A percentile compares a stretch with the other conserved stretches of the same genome.
Evolutionary conservation across 257 asterid species (phyloP).

Genomic region (Scutellaria minor): DNA sequence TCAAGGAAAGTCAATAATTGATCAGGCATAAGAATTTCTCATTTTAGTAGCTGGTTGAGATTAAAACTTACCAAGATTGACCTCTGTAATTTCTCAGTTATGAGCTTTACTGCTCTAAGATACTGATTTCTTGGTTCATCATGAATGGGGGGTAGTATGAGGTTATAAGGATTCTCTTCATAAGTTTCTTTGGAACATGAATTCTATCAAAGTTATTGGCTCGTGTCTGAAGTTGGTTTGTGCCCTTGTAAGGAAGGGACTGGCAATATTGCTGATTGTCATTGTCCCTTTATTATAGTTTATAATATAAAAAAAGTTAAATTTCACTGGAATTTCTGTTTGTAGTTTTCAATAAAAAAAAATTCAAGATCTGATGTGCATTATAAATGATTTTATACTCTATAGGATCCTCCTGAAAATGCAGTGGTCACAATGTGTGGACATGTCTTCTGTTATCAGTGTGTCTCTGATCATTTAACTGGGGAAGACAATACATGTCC

Average conservation of each 20-base stretch:
- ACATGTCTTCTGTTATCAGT: conserved; percentile 94
- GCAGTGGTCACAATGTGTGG: conserved; percentile 94
- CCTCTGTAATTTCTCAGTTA: neutral
- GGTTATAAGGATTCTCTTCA: neutral
- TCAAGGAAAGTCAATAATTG: neutral
- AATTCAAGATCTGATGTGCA: conserved; percentile 25
- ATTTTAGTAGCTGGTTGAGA: neutral
- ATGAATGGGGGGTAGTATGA: conserved; percentile 11
- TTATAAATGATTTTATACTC: conserved; percentile 33
- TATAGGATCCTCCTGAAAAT: conserved; percentile 97
- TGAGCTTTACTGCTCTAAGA: neutral
- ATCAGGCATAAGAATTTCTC: neutral
- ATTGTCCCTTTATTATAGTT: neutral
- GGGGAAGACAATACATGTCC: conserved; percentile 95
- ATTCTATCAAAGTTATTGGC: neutral
- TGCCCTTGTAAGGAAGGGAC: conserved; percentile 18
- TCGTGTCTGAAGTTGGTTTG: neutral
- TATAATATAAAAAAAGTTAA: conserved; percentile 6
- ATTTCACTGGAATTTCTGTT: conserved; percentile 6
- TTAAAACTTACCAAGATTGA: neutral
- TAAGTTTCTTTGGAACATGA: neutral
- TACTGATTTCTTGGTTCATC: conserved; percentile 4
- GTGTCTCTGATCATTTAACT: conserved; percentile 79
- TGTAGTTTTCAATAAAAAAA: neutral
- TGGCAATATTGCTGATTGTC: conserved; percentile 10